These are phyloP conservation scores for Arthromyces matolae DNA, from an alignment of 768 basidiomycete species.

Conservation along the genomic window DNA sequence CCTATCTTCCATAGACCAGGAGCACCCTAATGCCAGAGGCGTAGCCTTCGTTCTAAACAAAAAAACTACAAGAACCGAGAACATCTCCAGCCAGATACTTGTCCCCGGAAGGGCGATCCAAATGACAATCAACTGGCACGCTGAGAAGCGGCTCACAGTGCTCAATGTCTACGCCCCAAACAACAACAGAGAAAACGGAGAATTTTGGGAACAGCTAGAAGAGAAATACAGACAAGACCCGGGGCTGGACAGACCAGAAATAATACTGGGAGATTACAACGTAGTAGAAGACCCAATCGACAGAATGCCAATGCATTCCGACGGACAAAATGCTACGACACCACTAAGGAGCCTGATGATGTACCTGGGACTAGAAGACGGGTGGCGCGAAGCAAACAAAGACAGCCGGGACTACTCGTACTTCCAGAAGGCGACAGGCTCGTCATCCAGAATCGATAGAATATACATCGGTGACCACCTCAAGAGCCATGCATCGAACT, in stretches of 20 bases:
- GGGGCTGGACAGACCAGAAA: slow-evolving; percentile 26
- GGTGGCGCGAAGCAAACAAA: slow-evolving; percentile 29
- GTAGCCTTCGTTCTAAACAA: too few relatives aligned
- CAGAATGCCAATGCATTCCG: slow-evolving; percentile 23
- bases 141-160: too few relatives aligned
- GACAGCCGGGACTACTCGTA: slow-evolving; percentile 22
- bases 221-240: too few relatives aligned
- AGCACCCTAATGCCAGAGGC: too few relatives aligned
- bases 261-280: slow-evolving; percentile 41
- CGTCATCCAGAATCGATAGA: slow-evolving; percentile 30
- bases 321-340: slow-evolving; percentile 10
- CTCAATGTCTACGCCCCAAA: too few relatives aligned
- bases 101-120: too few relatives aligned
- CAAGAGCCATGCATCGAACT: background rate
- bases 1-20: too few relatives aligned
- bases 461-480: slow-evolving; percentile 25
- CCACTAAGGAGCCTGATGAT: slow-evolving; percentile 23
- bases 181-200: too few relatives aligned
- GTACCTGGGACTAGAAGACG: slow-evolving; percentile 21
- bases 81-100: too few relatives aligned
- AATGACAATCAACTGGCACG: too few relatives aligned
- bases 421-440: slow-evolving; percentile 17
- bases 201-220: too few relatives aligned
- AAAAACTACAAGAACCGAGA: too few relatives aligned
- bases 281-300: slow-evolving; percentile 37